phyloP scores from a whole-genome alignment of 768 basidiomycete genomes.

The Lactarius deliciosus region DNA sequence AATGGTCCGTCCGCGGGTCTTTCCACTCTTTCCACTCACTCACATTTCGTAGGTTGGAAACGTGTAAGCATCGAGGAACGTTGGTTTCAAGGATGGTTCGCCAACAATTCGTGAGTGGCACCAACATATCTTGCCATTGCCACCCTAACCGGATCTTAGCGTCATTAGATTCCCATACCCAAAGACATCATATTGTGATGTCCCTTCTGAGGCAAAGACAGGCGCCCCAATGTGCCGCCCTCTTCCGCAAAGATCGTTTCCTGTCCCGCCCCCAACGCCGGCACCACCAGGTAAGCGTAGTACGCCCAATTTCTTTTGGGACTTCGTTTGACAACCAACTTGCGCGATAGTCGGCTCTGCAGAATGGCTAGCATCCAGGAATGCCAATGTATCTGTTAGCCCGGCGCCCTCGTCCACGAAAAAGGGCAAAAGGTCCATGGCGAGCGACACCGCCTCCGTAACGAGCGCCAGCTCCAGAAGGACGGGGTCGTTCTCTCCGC shows the following conservation, averaged over 20 bases:
- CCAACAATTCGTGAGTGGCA: conserved; percentile 34
- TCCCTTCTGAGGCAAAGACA: conserved; percentile 43
- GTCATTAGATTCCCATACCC: conserved; percentile 45
- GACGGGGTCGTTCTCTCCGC: neutral
- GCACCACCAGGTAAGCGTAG: conserved; percentile 35
- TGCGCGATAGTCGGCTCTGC: conserved; percentile 25
- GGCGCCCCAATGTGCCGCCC: conserved; percentile 43
- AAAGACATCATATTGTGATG: conserved; percentile 38
- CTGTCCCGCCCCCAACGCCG: conserved; percentile 33
- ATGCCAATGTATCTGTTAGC: neutral
- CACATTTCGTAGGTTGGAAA: conserved; percentile 44
- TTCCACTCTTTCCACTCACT: neutral
- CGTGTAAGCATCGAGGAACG: conserved; percentile 43
- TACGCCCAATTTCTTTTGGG: neutral
- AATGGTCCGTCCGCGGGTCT: conserved; percentile 36
- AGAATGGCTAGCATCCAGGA: conserved; percentile 26
- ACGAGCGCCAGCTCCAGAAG: neutral
- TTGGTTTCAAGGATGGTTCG: conserved; percentile 43
- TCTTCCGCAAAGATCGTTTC: conserved; percentile 39
- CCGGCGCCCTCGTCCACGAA: neutral
- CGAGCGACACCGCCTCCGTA: conserved; percentile 1
- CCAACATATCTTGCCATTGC: neutral
- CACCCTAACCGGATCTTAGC: conserved; percentile 26
- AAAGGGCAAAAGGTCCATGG: neutral
- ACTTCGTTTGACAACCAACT: neutral